These are phyloP conservation scores for Anisogramma anomala DNA, from an alignment of 2,329 filamentous ascomycete species.

Conservation along the genomic window DNA sequence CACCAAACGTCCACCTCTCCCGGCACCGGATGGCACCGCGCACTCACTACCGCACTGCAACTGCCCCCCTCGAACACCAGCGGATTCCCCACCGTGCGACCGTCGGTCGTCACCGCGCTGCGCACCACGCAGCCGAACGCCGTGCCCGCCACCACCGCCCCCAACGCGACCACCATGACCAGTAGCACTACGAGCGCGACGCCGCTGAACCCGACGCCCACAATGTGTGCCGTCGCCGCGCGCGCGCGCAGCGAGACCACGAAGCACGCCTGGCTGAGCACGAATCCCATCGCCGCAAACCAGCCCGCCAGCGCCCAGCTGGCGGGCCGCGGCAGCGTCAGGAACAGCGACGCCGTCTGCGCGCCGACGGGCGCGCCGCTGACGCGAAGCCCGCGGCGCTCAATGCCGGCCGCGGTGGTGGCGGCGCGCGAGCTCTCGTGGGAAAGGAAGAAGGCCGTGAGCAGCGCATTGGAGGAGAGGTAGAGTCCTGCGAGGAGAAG, in stretches of 20 bases:
- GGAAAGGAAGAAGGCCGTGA: conserved; percentile 37
- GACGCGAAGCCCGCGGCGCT: conserved; percentile 31
- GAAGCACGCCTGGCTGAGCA: conserved; percentile 35
- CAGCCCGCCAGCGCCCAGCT: conserved; percentile 34
- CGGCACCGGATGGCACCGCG: conserved; percentile 32
- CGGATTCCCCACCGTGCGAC: conserved; percentile 33
- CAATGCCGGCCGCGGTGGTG: conserved; percentile 13
- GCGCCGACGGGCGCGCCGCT: conserved; percentile 30
- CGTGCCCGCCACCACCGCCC: conserved; percentile 20
- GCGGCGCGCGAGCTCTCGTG: conserved; percentile 38
- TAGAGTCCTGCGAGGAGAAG: conserved; percentile 37
- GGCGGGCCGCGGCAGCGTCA: conserved; percentile 36
- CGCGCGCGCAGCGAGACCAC: conserved; percentile 16
- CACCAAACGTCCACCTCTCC: conserved; percentile 25
- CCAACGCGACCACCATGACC: conserved; percentile 26
- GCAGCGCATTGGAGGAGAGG: conserved; percentile 33
- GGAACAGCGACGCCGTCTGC: conserved; percentile 36
- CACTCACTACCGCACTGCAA: conserved; percentile 41
- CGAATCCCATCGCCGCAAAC: conserved; percentile 33
- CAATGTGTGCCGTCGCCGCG: conserved; percentile 8
- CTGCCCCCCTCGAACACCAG: conserved; percentile 34
- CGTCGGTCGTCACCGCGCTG: conserved; percentile 25
- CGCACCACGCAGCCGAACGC: conserved; percentile 20
- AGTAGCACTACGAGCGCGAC: conserved; percentile 27
- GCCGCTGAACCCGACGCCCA: conserved; percentile 32